These are phyloP conservation scores for Epichloe sylvatica DNA, from an alignment of 2,329 filamentous ascomycete species.

Conservation along the genomic window DNA sequence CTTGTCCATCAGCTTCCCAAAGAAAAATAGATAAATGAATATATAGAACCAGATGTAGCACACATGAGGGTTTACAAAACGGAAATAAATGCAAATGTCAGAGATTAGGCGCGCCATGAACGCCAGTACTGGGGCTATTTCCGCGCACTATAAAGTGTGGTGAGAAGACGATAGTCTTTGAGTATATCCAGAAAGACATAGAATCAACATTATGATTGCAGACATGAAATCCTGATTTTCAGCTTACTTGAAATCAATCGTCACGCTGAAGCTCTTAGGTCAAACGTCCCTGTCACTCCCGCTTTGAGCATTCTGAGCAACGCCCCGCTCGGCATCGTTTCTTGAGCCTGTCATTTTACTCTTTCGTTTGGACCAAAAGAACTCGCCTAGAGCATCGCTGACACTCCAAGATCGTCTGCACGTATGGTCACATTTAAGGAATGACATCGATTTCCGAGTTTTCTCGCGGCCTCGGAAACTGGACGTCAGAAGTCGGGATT, in stretches of 20 bases:
- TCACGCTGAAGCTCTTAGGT: not conserved
- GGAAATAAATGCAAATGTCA: too few relatives aligned
- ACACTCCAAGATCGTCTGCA: conserved; percentile 24
- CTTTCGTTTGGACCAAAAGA: conserved; percentile 24
- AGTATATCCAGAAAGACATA: too few relatives aligned
- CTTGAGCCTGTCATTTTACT: conserved; percentile 13
- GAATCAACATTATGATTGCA: too few relatives aligned
- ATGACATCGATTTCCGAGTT: conserved; percentile 9
- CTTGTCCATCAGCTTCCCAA: too few relatives aligned
- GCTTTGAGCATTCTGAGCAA: not conserved
- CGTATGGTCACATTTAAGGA: conserved; percentile 8
- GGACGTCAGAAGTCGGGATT: conserved; percentile 15
- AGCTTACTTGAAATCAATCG: too few relatives aligned
- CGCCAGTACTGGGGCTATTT: too few relatives aligned
- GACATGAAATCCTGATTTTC: too few relatives aligned
- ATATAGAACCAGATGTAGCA: too few relatives aligned
- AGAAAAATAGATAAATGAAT: fast-evolving
- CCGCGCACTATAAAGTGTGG: too few relatives aligned
- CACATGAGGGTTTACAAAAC: too few relatives aligned
- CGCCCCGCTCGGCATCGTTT: not conserved
- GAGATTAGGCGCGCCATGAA: too few relatives aligned
- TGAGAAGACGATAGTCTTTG: too few relatives aligned
- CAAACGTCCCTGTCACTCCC: not conserved
- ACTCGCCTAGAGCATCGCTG: conserved; percentile 27
- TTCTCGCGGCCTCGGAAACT: conserved; percentile 10